Base-by-base conservation (phyloP, 257 asterid genomes). In the Paulownia fortunei region DNA sequence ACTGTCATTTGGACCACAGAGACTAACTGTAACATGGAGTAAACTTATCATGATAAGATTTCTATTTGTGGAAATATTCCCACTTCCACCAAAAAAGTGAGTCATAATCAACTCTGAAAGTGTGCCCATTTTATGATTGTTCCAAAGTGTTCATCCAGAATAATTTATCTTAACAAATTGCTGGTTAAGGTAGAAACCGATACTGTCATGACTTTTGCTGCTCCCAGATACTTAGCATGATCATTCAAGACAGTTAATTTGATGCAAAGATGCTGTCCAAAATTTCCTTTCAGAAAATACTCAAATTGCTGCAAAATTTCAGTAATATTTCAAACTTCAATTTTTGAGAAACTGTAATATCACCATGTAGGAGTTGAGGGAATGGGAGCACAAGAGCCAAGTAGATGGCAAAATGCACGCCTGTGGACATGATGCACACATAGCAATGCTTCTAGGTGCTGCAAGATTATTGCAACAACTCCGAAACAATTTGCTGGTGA, bases 381-480 rank as follows among this genome's bases (percentile, higher is more conserved):
- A 84, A 55, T 84, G 82, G 90, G 76, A 86, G 55, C 73, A 82
- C 79, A 81, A 79, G 78, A 86, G 90, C 72, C 73, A 21, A 52
- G 73, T 84, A 32, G 80, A 82, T 11, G 90, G 90, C n/a, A 86
- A 84, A 59, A 86, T 86, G 90, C 88, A 86, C 80, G 90, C 88
- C 16, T 86, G 88, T 62, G 90, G 85, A 0, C 90, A 86, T 49
- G 90, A 86, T 52, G 86, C 88, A 1, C 88, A 86, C 81, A 72
- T 67, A 12, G 78, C 89, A 32, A 86, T 86, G 89, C 87, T 86
- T 51, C 84, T 86, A 0, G 89, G 89, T 7, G 89, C 90, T 4
- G 90, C 88, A 4, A 76, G 70, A 19, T 69, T 84, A 16, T 55
- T 84, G 24, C 88, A 79, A 16, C 84, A 80, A 42, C 84, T 83